Base-by-base conservation (phyloP, 208 protist species). In the Trypanosoma lewisi region DNA sequence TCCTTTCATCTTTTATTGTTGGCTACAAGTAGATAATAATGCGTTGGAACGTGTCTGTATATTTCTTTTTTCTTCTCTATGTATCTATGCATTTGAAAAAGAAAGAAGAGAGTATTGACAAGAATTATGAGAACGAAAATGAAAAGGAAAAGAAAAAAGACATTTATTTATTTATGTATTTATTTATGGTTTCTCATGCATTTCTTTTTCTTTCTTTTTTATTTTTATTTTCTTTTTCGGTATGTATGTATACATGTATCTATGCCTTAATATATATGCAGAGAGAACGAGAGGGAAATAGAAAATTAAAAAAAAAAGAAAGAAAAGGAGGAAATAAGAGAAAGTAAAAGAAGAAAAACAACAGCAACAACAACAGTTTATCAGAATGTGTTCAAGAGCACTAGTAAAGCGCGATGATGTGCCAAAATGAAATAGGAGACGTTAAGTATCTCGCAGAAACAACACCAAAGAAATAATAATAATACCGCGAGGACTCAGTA, bases 331-430 rank as follows among this genome's bases (percentile, higher is more conserved):
- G 8, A 56, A 47, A 30, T 31, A 25, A 33, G 27, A 72, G 42
- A 42, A 50, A 67, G 41, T 4, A 21, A 16, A 59, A 51, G 44
- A 37, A 63, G 44, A 45, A 61, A 31, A n/a, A n/a, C n/a, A n/a
- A n/a, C n/a, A n/a, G n/a, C n/a, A n/a, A n/a, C n/a, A n/a, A n/a
- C n/a, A n/a, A n/a, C n/a, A n/a, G n/a, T n/a, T n/a, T n/a, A n/a
- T n/a, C n/a, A n/a, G n/a, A n/a, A n/a, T n/a, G n/a, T n/a, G n/a
- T n/a, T n/a, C n/a, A n/a, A n/a, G n/a, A n/a, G n/a, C n/a, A n/a
- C n/a, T n/a, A n/a, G n/a, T n/a, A n/a, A n/a, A n/a, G n/a, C n/a
- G n/a, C n/a, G n/a, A n/a, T n/a, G n/a, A n/a, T n/a, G n/a, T n/a
- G n/a, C n/a, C n/a, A n/a, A n/a, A n/a, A n/a, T n/a, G n/a, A n/a